A percentile compares a stretch with the other conserved stretches of the same genome.
phyloP scores from a whole-genome alignment of 164 flowering plant genomes.

The Houttuynia cordata region DNA sequence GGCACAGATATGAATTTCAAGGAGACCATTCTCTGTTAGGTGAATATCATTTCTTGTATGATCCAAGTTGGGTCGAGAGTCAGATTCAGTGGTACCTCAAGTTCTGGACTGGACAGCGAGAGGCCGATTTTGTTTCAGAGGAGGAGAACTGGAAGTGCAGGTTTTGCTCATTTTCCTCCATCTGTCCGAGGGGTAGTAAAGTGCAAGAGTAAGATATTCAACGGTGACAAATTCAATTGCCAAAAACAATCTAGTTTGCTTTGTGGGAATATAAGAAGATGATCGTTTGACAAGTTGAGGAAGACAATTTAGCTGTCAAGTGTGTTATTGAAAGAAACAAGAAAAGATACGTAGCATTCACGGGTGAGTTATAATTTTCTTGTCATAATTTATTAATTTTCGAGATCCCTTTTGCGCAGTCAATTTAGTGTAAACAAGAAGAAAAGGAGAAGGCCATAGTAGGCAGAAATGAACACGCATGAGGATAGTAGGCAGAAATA shows the following conservation, averaged over 20 bases:
- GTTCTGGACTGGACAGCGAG: conserved; percentile 67
- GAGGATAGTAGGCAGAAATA: no score
- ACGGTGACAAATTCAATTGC: not conserved
- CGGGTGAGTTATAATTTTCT: no score
- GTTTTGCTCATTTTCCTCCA: conserved; percentile 41
- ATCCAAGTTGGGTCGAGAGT: conserved; percentile 40
- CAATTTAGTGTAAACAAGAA: no score
- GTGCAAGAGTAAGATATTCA: not conserved
- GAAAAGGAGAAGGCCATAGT: no score
- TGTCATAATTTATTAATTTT: no score
- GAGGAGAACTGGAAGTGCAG: conserved; percentile 84
- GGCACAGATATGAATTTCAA: conserved; percentile 52
- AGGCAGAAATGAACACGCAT: no score
- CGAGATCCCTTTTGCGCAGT: no score
- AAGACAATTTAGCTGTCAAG: no score
- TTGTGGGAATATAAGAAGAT: no score
- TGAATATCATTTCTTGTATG: conserved; percentile 48
- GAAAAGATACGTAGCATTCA: no score
- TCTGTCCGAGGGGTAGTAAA: conserved; percentile 16
- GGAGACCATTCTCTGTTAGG: conserved; percentile 54
- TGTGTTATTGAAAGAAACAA: no score
- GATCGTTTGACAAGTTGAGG: no score
- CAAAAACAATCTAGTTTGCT: not conserved
- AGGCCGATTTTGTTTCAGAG: conserved; percentile 34
- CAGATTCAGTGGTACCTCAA: conserved; percentile 38